Evolutionary conservation across 1,139 yeast genomes (phyloP).

Genomic region (Pichia sp.): DNA sequence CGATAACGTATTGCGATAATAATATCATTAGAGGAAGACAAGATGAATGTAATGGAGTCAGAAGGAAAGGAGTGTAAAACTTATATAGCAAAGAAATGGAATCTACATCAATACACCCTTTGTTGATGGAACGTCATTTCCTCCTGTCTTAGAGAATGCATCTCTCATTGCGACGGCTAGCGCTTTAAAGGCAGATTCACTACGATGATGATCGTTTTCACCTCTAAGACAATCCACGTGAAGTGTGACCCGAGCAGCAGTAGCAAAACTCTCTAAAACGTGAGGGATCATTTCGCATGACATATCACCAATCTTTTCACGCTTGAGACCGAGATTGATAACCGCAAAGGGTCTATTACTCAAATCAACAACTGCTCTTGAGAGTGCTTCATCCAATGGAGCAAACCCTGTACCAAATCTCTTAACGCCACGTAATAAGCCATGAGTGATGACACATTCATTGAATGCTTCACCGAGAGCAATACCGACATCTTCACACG

Average conservation of each 20-base stretch:
- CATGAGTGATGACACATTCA: slow-evolving; percentile 53
- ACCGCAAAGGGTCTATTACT: slow-evolving; percentile 92
- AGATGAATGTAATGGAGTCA: too few species aligned
- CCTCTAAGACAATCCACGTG: slow-evolving; percentile 95
- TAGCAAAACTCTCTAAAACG: slow-evolving; percentile 89
- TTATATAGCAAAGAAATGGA: neutral
- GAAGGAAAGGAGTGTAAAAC: too few species aligned
- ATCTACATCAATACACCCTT: slow-evolving; percentile 74
- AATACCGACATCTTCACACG: slow-evolving; percentile 93
- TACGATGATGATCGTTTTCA: slow-evolving; percentile 90
- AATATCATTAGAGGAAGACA: too few species aligned
- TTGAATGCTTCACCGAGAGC: slow-evolving; percentile 88
- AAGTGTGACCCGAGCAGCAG: slow-evolving; percentile 79
- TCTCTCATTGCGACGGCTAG: slow-evolving; percentile 87
- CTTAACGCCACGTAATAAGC: slow-evolving; percentile 83
- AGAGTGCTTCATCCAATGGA: slow-evolving; percentile 91
- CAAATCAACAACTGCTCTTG: slow-evolving; percentile 89
- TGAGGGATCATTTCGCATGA: slow-evolving; percentile 97
- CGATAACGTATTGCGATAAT: too few species aligned
- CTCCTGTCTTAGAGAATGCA: slow-evolving; percentile 77
- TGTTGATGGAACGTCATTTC: slow-evolving; percentile 89
- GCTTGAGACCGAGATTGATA: slow-evolving; percentile 76
- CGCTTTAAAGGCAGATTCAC: slow-evolving; percentile 95
- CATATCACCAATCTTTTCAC: slow-evolving; percentile 90
- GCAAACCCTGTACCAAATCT: slow-evolving; percentile 95